phyloP scores from a whole-genome alignment of 2,329 filamentous ascomycete genomes.

The Talaromyces sp. region DNA sequence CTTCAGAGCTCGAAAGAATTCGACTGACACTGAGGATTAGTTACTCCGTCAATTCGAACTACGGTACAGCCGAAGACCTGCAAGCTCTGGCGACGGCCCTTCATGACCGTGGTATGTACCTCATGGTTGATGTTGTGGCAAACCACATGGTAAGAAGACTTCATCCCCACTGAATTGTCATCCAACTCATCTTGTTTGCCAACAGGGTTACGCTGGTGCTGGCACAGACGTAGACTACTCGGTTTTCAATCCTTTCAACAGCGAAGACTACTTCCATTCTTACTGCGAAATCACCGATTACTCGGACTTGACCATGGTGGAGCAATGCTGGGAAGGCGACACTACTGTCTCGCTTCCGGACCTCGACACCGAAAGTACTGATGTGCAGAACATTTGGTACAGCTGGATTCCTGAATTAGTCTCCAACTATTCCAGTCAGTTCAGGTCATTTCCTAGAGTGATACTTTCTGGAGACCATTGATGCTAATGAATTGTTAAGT shows the following conservation, averaged over 20 bases:
- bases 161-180: not conserved
- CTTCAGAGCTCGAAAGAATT: too few relatives aligned
- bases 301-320: slow-evolving; percentile 44
- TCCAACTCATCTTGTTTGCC: not conserved
- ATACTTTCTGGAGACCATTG: not conserved
- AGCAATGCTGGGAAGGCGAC: slow-evolving; percentile 54
- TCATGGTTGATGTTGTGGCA: slow-evolving; percentile 60
- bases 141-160: slow-evolving; percentile 49
- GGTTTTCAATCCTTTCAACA: slow-evolving; percentile 53
- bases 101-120: slow-evolving; percentile 55
- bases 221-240: slow-evolving; percentile 51
- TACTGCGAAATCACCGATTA: slow-evolving; percentile 56
- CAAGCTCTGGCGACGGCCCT: slow-evolving; percentile 53
- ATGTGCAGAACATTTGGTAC: slow-evolving; percentile 51
- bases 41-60: slow-evolving; percentile 55
- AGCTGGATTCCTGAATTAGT: slow-evolving; percentile 60
- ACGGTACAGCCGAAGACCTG: slow-evolving; percentile 58
- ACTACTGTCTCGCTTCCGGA: slow-evolving; percentile 59
- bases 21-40: slow-evolving; percentile 21
- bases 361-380: slow-evolving; percentile 52
- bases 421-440: slow-evolving; percentile 59
- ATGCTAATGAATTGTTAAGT: slow-evolving; percentile 25
- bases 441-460: slow-evolving; percentile 37
- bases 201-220: slow-evolving; percentile 46
- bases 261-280: slow-evolving; percentile 57